phyloP scores from a whole-genome alignment of 164 flowering plant species.

The Vitis vinifera region DNA sequence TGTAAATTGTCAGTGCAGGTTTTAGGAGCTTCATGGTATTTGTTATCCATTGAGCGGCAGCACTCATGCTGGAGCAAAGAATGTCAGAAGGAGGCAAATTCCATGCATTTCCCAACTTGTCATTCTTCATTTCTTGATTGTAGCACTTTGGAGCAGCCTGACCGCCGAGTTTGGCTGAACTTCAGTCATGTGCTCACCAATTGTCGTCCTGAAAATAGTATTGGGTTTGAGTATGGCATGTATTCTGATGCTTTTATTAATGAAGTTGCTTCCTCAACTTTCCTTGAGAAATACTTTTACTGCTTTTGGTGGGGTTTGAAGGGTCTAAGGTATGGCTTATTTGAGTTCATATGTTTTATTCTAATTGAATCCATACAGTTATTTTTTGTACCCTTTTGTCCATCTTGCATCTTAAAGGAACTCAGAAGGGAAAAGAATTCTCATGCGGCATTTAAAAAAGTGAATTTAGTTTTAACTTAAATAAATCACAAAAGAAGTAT shows the following conservation, averaged over 20 bases:
- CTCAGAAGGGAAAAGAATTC: no score
- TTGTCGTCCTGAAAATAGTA: slow-evolving; percentile 47
- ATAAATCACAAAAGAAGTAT: no score
- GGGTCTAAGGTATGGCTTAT: slow-evolving; percentile 54
- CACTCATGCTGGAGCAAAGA: slow-evolving; percentile 64
- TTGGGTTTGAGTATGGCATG: slow-evolving; percentile 69
- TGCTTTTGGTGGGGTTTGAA: slow-evolving; percentile 97
- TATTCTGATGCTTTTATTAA: slow-evolving; percentile 70
- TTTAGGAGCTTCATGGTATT: slow-evolving; percentile 85
- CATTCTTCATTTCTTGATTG: slow-evolving; percentile 55
- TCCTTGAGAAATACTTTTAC: slow-evolving; percentile 65
- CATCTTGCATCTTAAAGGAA: no score
- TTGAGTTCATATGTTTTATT: neutral
- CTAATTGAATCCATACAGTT: neutral
- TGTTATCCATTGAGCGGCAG: slow-evolving; percentile 66
- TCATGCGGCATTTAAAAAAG: no score
- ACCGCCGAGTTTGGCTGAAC: slow-evolving; percentile 49
- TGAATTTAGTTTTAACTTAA: no score
- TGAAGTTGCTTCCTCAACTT: slow-evolving; percentile 49
- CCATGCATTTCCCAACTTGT: slow-evolving; percentile 35
- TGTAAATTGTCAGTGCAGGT: slow-evolving; percentile 44
- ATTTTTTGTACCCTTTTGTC: no score
- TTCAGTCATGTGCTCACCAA: slow-evolving; percentile 39
- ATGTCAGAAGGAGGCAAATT: slow-evolving; percentile 44
- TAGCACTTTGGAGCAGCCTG: slow-evolving; percentile 16